Evolutionary conservation across 225 moss, liverwort and hornwort species (phyloP), one percentile per base, ranked within the genome.

Genomic region (Climacium dendroides): DNA sequence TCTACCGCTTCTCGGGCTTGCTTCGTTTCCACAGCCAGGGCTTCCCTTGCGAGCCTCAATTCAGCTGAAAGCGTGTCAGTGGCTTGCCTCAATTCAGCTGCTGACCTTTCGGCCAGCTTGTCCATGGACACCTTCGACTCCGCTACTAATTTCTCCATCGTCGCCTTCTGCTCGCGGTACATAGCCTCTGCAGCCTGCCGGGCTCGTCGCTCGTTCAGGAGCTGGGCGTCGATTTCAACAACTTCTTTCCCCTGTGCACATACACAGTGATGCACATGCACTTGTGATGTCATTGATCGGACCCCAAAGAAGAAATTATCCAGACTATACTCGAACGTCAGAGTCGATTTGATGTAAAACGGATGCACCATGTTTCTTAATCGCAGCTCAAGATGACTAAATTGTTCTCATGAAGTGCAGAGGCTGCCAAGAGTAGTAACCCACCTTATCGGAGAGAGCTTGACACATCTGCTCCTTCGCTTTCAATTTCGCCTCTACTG

Each of bases 381-480:
- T 5, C 23, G 22, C 23, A 5, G 52, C 26, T 86, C 18, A 5
- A 19, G 19, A 15, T 30, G 14, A 85, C 41, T 32, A 6, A 14
- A 47, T 4, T 11, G 4, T 15, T 34, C 23, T 35, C 19, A 53
- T 9, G 35, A 23, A 75, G 9, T 76, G 35, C 23, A 8, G 9
- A 35, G 41, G 37, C 13, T 35, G 9, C 53, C 50, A 20, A 13
- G 15, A 10, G 54, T 19, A 19, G 87, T 30, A 25, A 81, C 71
- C 32, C 34, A 96, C 98, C 98, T 98, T 97, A 13, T 98, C 97
- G 8, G 92, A 83, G 24, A 97, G 91, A 70, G 86, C 37, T 88
- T 95, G 95, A 83, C 93, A 95, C 70, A 91, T 82, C 85, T 96
- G 97, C 71, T 97, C 98, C 90, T 95, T 97, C 14, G 94, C 95